These are phyloP conservation scores for Linnemannia schmuckeri DNA, from an alignment of 192 early-diverging fungal species.

Conservation along the genomic window DNA sequence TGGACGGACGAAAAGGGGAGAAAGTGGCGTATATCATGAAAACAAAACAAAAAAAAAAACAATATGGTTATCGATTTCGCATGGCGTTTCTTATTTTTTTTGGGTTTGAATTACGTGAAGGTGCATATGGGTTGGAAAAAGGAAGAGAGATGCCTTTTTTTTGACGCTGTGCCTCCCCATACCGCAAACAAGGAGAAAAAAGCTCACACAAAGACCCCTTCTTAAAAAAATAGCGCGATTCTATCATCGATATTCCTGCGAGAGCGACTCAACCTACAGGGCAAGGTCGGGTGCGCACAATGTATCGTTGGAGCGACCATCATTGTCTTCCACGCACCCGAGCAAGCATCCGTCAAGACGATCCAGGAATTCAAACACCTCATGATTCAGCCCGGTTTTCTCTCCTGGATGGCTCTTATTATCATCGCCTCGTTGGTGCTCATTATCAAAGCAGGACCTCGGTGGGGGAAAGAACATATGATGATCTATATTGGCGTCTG, in stretches of 20 bases:
- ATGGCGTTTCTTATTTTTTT: neutral
- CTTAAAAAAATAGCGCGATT: slow-evolving; percentile 69
- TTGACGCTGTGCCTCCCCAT: neutral
- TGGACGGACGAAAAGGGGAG: neutral
- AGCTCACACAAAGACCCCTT: neutral
- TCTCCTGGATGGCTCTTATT: slow-evolving; percentile 79
- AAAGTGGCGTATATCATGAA: neutral
- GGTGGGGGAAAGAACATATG: slow-evolving; percentile 83
- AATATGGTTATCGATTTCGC: neutral
- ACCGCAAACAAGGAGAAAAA: neutral
- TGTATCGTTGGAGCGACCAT: slow-evolving; percentile 89
- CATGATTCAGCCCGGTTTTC: slow-evolving; percentile 78
- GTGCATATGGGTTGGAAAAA: neutral
- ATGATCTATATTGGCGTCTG: slow-evolving; percentile 93
- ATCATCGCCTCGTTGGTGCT: slow-evolving; percentile 72
- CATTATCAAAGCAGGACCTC: slow-evolving; percentile 81
- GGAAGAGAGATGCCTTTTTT: neutral
- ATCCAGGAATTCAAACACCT: slow-evolving; percentile 84
- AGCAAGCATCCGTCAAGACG: slow-evolving; percentile 78
- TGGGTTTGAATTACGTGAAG: neutral
- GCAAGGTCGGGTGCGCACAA: slow-evolving; percentile 89
- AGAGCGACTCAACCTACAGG: slow-evolving; percentile 83
- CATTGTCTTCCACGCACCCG: slow-evolving; percentile 88
- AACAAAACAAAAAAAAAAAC: neutral
- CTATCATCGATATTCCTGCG: slow-evolving; percentile 88